Percentiles rank a stretch among this genome's conserved stretches.
These are phyloP conservation scores for Penicillium paradoxum DNA, from an alignment of 495 filamentous ascomycete species.

Conservation along the genomic window DNA sequence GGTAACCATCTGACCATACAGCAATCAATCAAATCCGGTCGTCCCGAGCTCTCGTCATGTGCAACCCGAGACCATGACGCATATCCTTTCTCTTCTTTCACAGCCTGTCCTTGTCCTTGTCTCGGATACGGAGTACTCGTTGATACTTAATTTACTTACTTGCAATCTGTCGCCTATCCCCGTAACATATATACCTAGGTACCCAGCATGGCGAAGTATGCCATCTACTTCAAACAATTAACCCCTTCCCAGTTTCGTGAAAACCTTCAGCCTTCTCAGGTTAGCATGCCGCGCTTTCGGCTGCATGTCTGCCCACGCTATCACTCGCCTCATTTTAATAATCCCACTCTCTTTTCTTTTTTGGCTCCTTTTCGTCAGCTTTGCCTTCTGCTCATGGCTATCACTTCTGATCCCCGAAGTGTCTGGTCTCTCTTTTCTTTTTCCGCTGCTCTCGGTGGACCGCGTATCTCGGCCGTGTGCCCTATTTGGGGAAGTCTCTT, in stretches of 20 bases:
- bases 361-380: constrained; percentile 2
- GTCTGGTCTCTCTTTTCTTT: constrained; percentile 1
- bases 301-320: background rate
- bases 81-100: no score
- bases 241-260: no score
- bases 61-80: constrained; percentile 15
- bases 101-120: no score
- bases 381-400: background rate
- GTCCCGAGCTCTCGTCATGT: constrained; percentile 25
- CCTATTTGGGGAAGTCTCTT: constrained; percentile 25
- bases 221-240: background rate
- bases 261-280: no score
- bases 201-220: no score
- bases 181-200: no score
- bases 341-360: constrained; percentile 13
- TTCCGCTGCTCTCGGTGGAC: background rate
- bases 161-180: no score
- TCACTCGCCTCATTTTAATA: constrained; percentile 14
- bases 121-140: no score
- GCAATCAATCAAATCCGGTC: constrained; percentile 13
- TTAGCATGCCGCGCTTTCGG: no score
- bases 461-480: constrained; percentile 24
- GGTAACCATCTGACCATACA: background rate
- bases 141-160: background rate
- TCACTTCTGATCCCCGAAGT: background rate